Evolutionary conservation across 139 green algal genomes (phyloP).

Genomic region (Chlorella sorokiniana): DNA sequence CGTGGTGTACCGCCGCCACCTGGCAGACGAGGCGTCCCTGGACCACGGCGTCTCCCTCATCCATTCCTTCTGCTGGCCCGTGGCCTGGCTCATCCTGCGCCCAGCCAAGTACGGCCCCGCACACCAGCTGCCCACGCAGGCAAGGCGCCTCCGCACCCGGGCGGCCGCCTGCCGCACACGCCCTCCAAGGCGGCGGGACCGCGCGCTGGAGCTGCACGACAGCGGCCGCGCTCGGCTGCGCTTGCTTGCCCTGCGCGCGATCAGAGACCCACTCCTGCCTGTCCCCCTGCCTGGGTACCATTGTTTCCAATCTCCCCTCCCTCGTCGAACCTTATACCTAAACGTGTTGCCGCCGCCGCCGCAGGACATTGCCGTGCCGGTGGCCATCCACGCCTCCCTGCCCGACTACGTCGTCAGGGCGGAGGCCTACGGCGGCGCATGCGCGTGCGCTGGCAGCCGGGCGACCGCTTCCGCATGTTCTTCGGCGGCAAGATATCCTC

Average conservation of each 20-base stretch:
- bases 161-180: no score
- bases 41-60: not conserved
- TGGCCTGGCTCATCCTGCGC: slow-evolving; percentile 79
- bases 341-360: no score
- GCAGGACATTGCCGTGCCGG: slow-evolving; percentile 52
- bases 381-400: slow-evolving; percentile 71
- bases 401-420: slow-evolving; percentile 75
- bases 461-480: slow-evolving; percentile 81
- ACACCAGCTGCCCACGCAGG: slow-evolving; percentile 36
- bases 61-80: slow-evolving; percentile 34
- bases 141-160: no score
- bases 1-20: slow-evolving; percentile 52
- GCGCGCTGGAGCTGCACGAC: no score
- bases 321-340: no score
- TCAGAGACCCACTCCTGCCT: no score
- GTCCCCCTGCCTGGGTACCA: no score
- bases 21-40: slow-evolving; percentile 29
- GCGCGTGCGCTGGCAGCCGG: slow-evolving; percentile 62
- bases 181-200: no score
- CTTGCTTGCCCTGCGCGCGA: no score
- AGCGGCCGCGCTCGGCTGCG: no score
- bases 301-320: not conserved
- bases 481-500: slow-evolving; percentile 63
- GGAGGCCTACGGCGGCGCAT: slow-evolving; percentile 55
- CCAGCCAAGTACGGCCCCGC: slow-evolving; percentile 37